Base-by-base conservation (phyloP, 2,329 filamentous ascomycete genomes). In the Orbilia javanica region DNA sequence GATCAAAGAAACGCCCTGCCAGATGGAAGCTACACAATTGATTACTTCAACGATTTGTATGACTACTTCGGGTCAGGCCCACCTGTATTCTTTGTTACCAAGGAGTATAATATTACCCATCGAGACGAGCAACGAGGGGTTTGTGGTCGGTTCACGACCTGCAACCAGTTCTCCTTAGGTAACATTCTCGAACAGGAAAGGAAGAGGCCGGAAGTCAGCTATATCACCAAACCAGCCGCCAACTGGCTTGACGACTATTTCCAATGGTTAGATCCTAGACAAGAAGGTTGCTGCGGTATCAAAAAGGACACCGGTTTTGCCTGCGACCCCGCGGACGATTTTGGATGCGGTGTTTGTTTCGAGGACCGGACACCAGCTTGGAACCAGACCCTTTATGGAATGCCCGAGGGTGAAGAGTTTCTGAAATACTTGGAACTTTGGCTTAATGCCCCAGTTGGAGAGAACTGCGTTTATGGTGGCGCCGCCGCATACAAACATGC, bases 221-320 rank as follows among this genome's bases (percentile, higher is more conserved):
- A 94, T 84, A 93, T 99, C 80, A 89, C 93, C 5, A 91, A 94
- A 8, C 92, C 94, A 0, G 91, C 95, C 0, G 96, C 96, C 2
- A 97, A 92, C 84, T 99, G 96, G 96, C 89, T 99, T 18, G 96
- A 99, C 80, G 96, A 99, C 83, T 98, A 93, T 85, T 93, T 98
- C 85, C 88, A 93, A 76, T 99, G 96, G 95, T 86, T 98, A n/a
- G 97, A 98, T 81, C 96, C 96, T 0, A 88, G 90, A 64, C 88
- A 93, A 50, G 92, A 94, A 52, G 86, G 88, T 42, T 86, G 85
- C 79, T 90, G 89, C 62, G 62, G 90, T 88, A 85, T 97, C 93
- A 80, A 82, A 52, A 81, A 80, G 64, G 34, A 75, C 29, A 70
- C 80, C n/a, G 72, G 69, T 3, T 52, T 80, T 39, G 69, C 81